Base-by-base conservation (phyloP, 345 rosid species). In the Brassica nigra region DNA sequence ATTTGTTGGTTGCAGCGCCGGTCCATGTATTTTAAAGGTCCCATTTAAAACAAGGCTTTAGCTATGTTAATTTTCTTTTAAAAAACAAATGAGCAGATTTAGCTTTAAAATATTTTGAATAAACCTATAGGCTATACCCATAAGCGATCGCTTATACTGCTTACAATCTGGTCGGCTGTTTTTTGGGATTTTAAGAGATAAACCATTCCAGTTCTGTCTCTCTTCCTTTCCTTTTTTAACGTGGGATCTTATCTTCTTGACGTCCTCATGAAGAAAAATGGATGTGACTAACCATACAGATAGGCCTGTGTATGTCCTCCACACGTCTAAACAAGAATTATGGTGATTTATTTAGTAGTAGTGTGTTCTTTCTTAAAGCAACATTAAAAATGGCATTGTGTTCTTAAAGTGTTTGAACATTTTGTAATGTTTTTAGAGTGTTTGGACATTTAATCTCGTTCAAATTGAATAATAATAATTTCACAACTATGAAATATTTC, bases 271-370 rank as follows among this genome's bases (percentile, higher is more conserved):
- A 62, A 62, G 66, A 62, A 29, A 61, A 14, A 64, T 31, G 68
- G 28, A 34, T 16, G 44, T 65, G 49, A 34, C n/a, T 28, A 37
- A 36, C 52, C 8, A 37, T 34, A 9, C 49, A 18, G 18, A 18
- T 36, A 66, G 49, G 68, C 10, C 34, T 65, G 47, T 66, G 52
- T 18, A 36, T 66, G 30, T 66, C 30, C 52, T 66, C 70, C 52
- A 37, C 70, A 66, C 52, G 70, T 66, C 52, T 66, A 14, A 66
- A 37, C 52, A 36, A 66, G 15, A n/a, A 12, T 6, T 11, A 15
- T 7, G 28, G 11, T 15, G 5, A 8, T 33, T 63, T 14, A 28
- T 3, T 62, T 63, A 20, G 2, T 63, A 8, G 27, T 8, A 15
- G 10, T 64, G 68, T 64, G 12, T 64, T n/a, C 4, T 31, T 64